Conservation (phyloP, 495 filamentous ascomycete genomes). For the Ascobolus immersus region DNA sequence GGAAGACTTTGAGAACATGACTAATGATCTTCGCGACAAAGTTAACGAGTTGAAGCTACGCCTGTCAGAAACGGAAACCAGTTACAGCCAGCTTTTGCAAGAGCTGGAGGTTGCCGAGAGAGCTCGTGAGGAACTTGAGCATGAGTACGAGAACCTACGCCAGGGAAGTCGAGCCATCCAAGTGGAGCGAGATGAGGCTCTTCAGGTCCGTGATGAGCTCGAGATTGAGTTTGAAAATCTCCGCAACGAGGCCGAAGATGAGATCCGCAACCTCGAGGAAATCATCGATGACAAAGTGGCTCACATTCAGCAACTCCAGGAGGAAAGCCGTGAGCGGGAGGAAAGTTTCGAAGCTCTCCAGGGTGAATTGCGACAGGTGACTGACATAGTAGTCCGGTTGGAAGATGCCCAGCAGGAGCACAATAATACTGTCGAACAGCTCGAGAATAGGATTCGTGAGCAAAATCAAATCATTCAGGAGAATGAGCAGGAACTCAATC, state of each 20-base stretch:
- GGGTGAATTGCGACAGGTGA: slow-evolving; percentile 71
- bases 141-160: slow-evolving; percentile 48
- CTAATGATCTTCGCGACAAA: slow-evolving; percentile 62
- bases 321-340: slow-evolving; percentile 40
- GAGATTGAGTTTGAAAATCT: slow-evolving; percentile 59
- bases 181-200: slow-evolving; percentile 62
- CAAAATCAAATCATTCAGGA: slow-evolving; percentile 53
- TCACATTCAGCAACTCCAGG: slow-evolving; percentile 45
- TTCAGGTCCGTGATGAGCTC: slow-evolving; percentile 50
- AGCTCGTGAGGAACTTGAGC: slow-evolving; percentile 36
- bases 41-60: slow-evolving; percentile 61
- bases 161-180: slow-evolving; percentile 63
- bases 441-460: slow-evolving; percentile 33
- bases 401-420: slow-evolving; percentile 57
- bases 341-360: slow-evolving; percentile 71
- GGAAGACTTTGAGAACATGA: slow-evolving; percentile 60
- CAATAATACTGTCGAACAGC: slow-evolving; percentile 7
- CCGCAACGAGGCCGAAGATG: slow-evolving; percentile 53
- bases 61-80: slow-evolving; percentile 45
- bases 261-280: slow-evolving; percentile 58
- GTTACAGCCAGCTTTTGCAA: slow-evolving; percentile 24
- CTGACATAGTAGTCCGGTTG: slow-evolving; percentile 54
- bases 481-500: slow-evolving; percentile 50
- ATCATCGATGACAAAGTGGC: slow-evolving; percentile 45
- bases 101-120: slow-evolving; percentile 34